Conservation (phyloP, 495 filamentous ascomycete genomes). For the Tuber aestivum region DNA sequence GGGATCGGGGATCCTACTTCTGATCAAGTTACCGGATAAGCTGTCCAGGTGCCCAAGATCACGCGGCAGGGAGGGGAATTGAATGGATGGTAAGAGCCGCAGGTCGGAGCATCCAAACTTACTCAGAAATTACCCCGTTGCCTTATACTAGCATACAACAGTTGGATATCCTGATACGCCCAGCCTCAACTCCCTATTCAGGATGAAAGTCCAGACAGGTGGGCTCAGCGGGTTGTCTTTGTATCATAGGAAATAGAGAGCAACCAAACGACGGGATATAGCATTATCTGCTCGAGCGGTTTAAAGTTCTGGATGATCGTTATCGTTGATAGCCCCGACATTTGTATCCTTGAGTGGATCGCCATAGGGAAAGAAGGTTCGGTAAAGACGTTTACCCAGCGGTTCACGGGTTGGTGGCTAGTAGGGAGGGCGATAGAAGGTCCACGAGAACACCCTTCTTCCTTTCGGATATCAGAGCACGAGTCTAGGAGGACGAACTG, state of each 20-base stretch:
- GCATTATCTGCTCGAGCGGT: background rate
- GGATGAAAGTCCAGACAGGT: background rate
- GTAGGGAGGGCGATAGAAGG: background rate
- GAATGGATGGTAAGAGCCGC: background rate
- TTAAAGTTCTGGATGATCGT: background rate
- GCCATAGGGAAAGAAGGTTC: background rate
- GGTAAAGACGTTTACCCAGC: background rate
- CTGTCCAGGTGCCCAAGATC: background rate
- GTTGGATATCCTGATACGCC: background rate
- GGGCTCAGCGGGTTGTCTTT: background rate
- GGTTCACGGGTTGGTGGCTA: background rate
- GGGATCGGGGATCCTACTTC: background rate
- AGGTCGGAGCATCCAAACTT: background rate
- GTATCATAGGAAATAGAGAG: background rate
- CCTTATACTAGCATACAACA: background rate
- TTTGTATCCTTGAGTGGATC: background rate
- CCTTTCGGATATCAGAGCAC: background rate
- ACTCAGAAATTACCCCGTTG: background rate
- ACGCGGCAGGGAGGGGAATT: background rate
- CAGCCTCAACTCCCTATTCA: background rate
- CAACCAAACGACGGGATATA: background rate
- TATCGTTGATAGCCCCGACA: background rate
- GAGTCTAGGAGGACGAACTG: background rate
- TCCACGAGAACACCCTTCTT: background rate
- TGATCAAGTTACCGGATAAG: background rate